Evolutionary conservation across 2,329 filamentous ascomycete genomes (phyloP), one percentile per base, ranked within the genome.

Genomic region (Ophiocordyceps camponoti-saundersi): DNA sequence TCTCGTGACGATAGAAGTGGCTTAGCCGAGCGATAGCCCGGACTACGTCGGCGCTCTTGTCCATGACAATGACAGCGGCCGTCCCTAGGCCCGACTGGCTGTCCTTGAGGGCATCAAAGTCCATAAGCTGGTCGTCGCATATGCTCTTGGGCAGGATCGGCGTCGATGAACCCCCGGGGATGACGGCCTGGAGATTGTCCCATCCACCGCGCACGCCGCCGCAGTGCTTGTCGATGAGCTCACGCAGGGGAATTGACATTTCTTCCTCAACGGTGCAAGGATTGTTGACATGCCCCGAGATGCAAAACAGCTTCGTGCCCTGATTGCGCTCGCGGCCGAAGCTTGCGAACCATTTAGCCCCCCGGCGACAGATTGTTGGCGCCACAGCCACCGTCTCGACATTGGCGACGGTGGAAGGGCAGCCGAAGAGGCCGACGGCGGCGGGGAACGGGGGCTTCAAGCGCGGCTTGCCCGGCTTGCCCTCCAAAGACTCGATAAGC

Each of bases 401-500:
- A 61, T 98, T 98, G 66, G 92, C 87, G 51, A 98, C 92, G 23
- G 92, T 98, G 43, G 88, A 95, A 23, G 92, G 92, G 72, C 92
- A 98, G 59, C 92, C 92, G 64, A 98, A 98, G 40, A 98, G 79
- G 71, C 92, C 92, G 50, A 98, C 92, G 40, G 92, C 85, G 55
- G 92, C 92, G 46, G 92, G 92, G 77, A 98, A 98, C 45, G 92
- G 92, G 22, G 92, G 92, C 85, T 98, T 98, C 56, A 98, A 77
- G 62, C 92, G 87, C 50, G 92, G 92, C 77, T 98, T 98, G 66
- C 92, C 92, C 42, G 90, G 87, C 75, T 98, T 98, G 64, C 92
- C 92, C 72, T 98, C 92, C 51, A 98, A 76, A 29, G 92, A 96
- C 67, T 98, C 92, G 60, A 98, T 98, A 53, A 98, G 73, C 13